Evolutionary conservation across 129 eudicot species (phyloP).

Genomic region (Flaveria sonorensis): DNA sequence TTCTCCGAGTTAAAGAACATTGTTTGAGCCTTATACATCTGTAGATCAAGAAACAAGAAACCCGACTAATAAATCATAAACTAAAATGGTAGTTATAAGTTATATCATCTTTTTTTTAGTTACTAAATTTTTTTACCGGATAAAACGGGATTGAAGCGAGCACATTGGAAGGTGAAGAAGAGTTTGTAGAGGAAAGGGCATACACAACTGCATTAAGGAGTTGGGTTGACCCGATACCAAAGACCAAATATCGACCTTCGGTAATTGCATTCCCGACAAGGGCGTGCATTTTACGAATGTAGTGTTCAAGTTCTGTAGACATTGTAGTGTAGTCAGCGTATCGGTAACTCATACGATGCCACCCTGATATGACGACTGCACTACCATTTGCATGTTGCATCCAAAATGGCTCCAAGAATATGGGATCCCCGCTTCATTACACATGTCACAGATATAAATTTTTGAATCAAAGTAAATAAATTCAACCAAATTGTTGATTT

Average conservation of each 20-base stretch:
- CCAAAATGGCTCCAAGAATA: constrained; percentile 3
- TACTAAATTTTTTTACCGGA: constrained; percentile 34
- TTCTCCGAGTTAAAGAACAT: constrained; percentile 39
- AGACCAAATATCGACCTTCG: constrained; percentile 47
- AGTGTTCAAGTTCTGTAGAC: background rate
- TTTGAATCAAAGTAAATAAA: no score
- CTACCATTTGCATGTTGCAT: background rate
- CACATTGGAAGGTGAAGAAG: constrained; percentile 29
- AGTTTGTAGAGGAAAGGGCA: constrained; percentile 47
- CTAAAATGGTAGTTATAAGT: background rate
- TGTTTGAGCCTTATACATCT: constrained; percentile 46
- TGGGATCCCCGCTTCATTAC: background rate
- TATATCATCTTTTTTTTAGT: no score
- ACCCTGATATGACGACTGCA: background rate
- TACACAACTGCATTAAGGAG: constrained; percentile 61
- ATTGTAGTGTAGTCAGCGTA: background rate
- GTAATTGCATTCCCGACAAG: constrained; percentile 51
- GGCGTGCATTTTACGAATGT: background rate
- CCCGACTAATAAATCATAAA: background rate
- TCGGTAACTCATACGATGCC: background rate
- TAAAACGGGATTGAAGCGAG: constrained; percentile 50
- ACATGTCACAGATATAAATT: background rate
- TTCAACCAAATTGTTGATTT: no score
- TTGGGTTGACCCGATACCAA: constrained; percentile 63
- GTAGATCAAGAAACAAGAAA: background rate